These are phyloP conservation scores for Ganoderma resinaceum DNA, from an alignment of 1,284 basidiomycete species.

Conservation along the genomic window DNA sequence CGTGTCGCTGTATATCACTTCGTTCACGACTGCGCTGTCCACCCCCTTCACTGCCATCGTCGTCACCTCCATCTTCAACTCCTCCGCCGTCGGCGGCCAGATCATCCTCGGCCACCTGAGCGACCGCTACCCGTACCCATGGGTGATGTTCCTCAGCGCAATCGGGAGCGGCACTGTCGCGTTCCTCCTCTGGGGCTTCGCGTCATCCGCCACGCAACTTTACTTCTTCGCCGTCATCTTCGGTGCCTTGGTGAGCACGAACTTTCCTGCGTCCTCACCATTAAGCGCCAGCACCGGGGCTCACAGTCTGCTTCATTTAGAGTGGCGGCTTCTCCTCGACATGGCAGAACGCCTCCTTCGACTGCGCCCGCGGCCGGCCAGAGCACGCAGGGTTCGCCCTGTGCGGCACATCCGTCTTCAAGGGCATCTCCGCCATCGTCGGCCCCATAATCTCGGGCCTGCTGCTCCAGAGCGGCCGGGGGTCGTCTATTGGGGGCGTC, in stretches of 20 bases:
- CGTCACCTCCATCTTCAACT: constrained; percentile 38
- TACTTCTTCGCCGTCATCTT: constrained; percentile 39
- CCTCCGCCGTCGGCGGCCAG: constrained; percentile 37
- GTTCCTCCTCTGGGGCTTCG: constrained; percentile 40
- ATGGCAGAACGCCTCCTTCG: constrained; percentile 35
- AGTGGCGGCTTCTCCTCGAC: constrained; percentile 38
- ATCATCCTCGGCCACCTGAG: constrained; percentile 37
- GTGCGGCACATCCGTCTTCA: constrained; percentile 32
- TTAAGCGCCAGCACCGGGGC: background rate
- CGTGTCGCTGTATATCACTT: constrained; percentile 39
- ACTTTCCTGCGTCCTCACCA: background rate
- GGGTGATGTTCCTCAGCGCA: constrained; percentile 37
- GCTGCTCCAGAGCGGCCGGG: constrained; percentile 33
- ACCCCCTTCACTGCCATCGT: constrained; percentile 35
- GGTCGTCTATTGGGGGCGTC: constrained; percentile 19
- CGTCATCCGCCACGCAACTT: constrained; percentile 32
- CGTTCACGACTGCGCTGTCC: constrained; percentile 34
- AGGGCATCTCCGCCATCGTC: constrained; percentile 36
- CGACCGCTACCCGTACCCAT: constrained; percentile 38
- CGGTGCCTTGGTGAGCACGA: constrained; percentile 34
- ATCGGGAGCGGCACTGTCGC: constrained; percentile 35
- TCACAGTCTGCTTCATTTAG: constrained; percentile 12
- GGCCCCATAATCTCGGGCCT: constrained; percentile 36
- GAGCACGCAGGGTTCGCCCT: constrained; percentile 35
- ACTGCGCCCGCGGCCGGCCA: constrained; percentile 35